These are phyloP conservation scores for Penicillium olsonii DNA, from an alignment of 2,329 filamentous ascomycete species.

Conservation along the genomic window DNA sequence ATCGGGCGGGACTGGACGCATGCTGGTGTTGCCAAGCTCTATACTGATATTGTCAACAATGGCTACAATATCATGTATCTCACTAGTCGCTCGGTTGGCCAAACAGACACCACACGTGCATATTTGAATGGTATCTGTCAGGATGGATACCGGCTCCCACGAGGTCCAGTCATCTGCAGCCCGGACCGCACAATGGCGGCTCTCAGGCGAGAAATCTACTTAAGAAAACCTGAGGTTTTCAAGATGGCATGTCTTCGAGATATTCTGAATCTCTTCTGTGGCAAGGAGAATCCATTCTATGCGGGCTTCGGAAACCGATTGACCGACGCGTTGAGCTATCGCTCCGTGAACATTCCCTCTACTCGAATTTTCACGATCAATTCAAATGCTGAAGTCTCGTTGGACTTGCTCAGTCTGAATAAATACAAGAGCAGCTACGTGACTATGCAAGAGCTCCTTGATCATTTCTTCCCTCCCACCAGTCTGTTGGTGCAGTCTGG, in stretches of 20 bases:
- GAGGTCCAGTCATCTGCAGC: conserved; percentile 90
- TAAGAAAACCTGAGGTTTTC: conserved; percentile 96
- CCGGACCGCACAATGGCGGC: conserved; percentile 95
- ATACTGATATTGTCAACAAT: conserved; percentile 91
- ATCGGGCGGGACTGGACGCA: conserved; percentile 98
- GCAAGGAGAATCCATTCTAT: conserved; percentile 81
- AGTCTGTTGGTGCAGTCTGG: conserved; percentile 83
- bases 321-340: conserved; percentile 93
- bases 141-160: conserved; percentile 80
- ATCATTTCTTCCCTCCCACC: conserved; percentile 96
- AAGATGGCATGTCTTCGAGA: conserved; percentile 98
- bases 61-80: conserved; percentile 99
- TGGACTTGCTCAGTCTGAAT: conserved; percentile 87
- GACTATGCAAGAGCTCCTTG: conserved; percentile 93
- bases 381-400: conserved; percentile 89
- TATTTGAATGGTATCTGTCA: conserved; percentile 90
- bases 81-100: conserved; percentile 89
- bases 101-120: conserved; percentile 83
- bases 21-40: conserved; percentile 92
- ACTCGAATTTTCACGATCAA: conserved; percentile 98
- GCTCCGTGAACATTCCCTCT: conserved; percentile 91
- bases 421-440: conserved; percentile 97
- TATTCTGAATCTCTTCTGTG: conserved; percentile 83
- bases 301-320: conserved; percentile 96
- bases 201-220: conserved; percentile 84